Conservation (phyloP, 345 rosid species). For the Mercurialis annua region DNA sequence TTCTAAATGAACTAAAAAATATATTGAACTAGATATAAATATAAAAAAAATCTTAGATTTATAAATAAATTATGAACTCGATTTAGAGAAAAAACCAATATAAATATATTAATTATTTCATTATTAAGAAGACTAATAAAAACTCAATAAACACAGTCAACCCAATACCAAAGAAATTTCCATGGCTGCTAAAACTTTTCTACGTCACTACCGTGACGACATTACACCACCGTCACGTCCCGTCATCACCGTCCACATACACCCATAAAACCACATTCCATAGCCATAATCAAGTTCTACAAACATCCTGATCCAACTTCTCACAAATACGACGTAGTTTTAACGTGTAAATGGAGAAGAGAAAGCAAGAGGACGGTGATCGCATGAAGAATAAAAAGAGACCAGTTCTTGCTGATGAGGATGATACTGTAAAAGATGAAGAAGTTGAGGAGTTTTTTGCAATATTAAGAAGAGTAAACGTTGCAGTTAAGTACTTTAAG, state of each 20-base stretch:
- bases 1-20: no score
- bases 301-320: not conserved
- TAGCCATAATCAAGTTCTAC: not conserved
- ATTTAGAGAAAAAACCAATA: no score
- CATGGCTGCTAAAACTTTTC: not conserved
- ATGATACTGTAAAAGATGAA: conserved; percentile 8
- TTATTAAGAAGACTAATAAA: no score
- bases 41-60: no score
- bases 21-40: no score
- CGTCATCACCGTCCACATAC: not conserved
- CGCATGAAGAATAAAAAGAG: not conserved
- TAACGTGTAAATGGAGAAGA: conserved; percentile 5
- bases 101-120: no score
- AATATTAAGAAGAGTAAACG: conserved; percentile 19
- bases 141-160: not conserved
- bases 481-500: conserved; percentile 16
- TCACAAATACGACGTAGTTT: not conserved
- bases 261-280: no score
- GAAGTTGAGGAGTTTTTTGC: conserved; percentile 30
- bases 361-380: not conserved
- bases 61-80: no score
- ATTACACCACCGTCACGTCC: not conserved
- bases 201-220: not conserved
- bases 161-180: not conserved
- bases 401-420: no score